Evolutionary conservation across 2,329 filamentous ascomycete species (phyloP).

Genomic region (Orbilia quercus): DNA sequence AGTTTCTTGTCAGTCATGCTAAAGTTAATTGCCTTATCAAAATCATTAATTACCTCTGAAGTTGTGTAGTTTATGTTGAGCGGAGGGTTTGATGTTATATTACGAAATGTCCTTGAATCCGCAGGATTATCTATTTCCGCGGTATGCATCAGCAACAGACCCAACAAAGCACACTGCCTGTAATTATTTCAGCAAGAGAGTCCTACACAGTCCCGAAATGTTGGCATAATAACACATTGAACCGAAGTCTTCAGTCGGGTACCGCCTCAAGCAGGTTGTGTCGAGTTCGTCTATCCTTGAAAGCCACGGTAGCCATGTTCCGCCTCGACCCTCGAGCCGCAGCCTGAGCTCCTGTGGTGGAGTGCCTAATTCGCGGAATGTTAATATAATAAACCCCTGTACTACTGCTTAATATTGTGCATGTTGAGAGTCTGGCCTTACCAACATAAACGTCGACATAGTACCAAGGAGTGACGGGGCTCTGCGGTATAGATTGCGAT

Average conservation of each 20-base stretch:
- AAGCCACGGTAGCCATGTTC: slow-evolving; percentile 43
- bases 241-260: slow-evolving; percentile 20
- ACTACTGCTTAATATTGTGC: slow-evolving; percentile 24
- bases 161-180: neutral
- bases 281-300: slow-evolving; percentile 26
- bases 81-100: slow-evolving; percentile 32
- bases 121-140: slow-evolving; percentile 17
- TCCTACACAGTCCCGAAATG: slow-evolving; percentile 44
- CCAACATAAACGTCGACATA: slow-evolving; percentile 48
- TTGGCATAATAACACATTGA: slow-evolving; percentile 39
- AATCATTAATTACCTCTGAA: slow-evolving; percentile 27
- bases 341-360: slow-evolving; percentile 38
- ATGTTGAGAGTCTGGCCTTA: slow-evolving; percentile 18
- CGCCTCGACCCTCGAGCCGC: slow-evolving; percentile 37
- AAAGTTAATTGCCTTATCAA: neutral
- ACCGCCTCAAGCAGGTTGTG: slow-evolving; percentile 24
- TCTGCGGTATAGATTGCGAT: slow-evolving; percentile 29
- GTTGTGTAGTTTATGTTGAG: slow-evolving; percentile 22
- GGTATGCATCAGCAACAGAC: neutral
- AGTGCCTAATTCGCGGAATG: slow-evolving; percentile 29
- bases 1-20: neutral
- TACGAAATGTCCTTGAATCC: slow-evolving; percentile 18
- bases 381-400: neutral
- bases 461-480: slow-evolving; percentile 41
- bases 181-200: neutral